phyloP scores from a whole-genome alignment of 352 stramenopile species.

The Saprolegnia diclina region DNA sequence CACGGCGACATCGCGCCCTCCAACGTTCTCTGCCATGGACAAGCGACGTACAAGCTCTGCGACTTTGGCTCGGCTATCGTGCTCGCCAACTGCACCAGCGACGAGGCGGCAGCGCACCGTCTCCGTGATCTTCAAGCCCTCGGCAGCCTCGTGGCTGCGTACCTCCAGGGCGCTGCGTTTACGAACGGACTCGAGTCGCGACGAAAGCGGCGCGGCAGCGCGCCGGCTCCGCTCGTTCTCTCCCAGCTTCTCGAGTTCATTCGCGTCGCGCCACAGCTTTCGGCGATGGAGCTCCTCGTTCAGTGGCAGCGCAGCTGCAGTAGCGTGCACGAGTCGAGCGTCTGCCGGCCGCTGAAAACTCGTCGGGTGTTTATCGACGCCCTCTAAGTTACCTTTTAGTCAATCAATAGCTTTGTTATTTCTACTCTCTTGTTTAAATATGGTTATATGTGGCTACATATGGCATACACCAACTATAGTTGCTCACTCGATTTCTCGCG shows the following conservation, averaged over 20 bases:
- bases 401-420: no score
- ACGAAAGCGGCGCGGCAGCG: neutral
- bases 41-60: slow-evolving; percentile 2
- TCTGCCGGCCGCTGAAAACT: neutral
- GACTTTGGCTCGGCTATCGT: slow-evolving; percentile 14
- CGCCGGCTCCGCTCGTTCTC: neutral
- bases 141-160: neutral
- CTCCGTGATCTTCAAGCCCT: slow-evolving; percentile 1
- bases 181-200: neutral
- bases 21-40: neutral
- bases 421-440: no score
- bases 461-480: no score
- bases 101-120: neutral
- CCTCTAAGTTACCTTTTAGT: neutral
- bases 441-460: no score
- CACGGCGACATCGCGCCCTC: slow-evolving; percentile 2
- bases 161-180: neutral
- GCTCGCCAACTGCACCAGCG: neutral
- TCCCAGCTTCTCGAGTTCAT: neutral
- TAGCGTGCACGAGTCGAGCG: neutral
- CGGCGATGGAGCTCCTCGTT: neutral
- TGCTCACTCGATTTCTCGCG: no score
- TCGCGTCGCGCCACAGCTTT: neutral
- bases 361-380: neutral
- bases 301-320: neutral